Evolutionary conservation across 1,284 basidiomycete genomes (phyloP), one percentile per base, ranked within the genome.

Genomic region (Trametes pubescens): DNA sequence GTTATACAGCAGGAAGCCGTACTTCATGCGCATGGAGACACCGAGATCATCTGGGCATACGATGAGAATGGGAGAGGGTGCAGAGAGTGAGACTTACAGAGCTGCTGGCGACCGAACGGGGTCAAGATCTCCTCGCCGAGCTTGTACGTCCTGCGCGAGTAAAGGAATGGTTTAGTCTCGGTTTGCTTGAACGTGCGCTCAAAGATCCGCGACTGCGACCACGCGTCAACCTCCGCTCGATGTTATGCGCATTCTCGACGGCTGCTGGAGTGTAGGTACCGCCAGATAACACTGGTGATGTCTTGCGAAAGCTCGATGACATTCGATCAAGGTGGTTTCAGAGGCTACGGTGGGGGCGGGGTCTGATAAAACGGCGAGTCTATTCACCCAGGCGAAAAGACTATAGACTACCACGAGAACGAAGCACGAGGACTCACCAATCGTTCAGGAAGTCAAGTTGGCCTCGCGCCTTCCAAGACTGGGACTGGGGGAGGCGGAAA

Each of bases 71-170:
- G 61, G 35, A 3, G 38, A 32, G 1, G 29, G 44, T 6, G 43
- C n/a, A 44, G 48, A 13, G 21, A 13, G 29, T 0, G 10, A 49
- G 22, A 54, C 60, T 65, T 67, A 91, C 89, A 92, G 2, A 92
- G 76, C 69, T 95, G 92, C 72, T 94, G 89, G 47, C 92, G 81
- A 56, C 93, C 93, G 66, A 94, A 93, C 0, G 93, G 92, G 22
- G 92, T 93, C 55, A 95, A 78, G 32, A 92, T 78, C 80, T 95
- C 92, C 79, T 91, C 88, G 14, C 91, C 91, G 14, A 93, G 83
- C 69, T 92, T 92, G 74, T 92, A 92, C 2, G 90, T 90, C 90
- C 90, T 92, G 51, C 26, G 29, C 4, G 29, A 32, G 29, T n/a
- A n/a, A n/a, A n/a, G n/a, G n/a, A n/a, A n/a, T n/a, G n/a, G n/a